Base-by-base conservation (phyloP, 2,329 filamentous ascomycete species). In the Pseudopithomyces maydicus region DNA sequence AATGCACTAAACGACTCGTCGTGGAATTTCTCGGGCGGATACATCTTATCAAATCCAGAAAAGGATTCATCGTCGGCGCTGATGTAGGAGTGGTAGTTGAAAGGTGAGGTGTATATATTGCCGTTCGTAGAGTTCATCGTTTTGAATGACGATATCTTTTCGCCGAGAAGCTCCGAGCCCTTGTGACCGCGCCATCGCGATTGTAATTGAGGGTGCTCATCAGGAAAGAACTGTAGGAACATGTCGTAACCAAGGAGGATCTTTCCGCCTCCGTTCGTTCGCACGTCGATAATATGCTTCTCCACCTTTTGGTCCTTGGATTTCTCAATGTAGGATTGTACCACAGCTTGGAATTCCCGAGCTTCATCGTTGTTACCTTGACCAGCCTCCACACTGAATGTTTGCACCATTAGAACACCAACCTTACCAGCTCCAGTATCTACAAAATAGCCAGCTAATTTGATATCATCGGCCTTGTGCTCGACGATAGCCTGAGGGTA, bases 221-320 rank as follows among this genome's bases (percentile, higher is more conserved):
- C 61, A 0, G 84, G 84, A 72, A 85, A 85, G 61, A 86, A 79
- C 64, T 84, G 80, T 14, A 78, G 76, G 61, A 86, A 88, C 3
- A 70, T 66, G 55, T 80, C 77, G 62, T 77, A 77, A 36, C 74
- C 78, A 0, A 72, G 67, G 4, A 75, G 54, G 7, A 77, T 67
- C 19, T 69, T 72, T 14, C 88, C 88, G 20, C 88, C 88, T 0
- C 77, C 78, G 63, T 90, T 91, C 10, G 76, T 79, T 4, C 83
- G 81, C 6, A 90, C 65, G 63, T 90, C 88, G 59, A 90, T 83
- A 45, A 90, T 78, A 6, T 90, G 76, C 65, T 84, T 87, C 22
- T 76, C 81, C 62, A 86, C 85, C 1, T 80, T 78, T 5, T 78
- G 77, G 0, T 70, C 63, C 47, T 81, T 78, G n/a, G 81, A 79